A percentile compares a stretch with the other conserved stretches of the same genome.
Conservation (phyloP, 305 asterid species). For the Caryopteris hybrid region DNA sequence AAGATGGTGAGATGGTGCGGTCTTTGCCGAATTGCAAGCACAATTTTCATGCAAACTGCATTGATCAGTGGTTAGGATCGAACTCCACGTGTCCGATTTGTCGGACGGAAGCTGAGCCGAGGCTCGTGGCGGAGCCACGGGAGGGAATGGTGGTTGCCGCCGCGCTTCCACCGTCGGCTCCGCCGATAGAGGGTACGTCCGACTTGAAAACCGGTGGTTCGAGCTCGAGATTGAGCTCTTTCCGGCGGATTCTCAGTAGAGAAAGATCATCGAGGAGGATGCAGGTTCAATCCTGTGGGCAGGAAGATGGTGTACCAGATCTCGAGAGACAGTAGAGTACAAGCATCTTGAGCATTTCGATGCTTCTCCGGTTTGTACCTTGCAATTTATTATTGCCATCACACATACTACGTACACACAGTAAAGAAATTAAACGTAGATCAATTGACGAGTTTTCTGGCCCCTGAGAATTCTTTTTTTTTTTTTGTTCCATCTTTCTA, state of each 20-base stretch:
- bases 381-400: not conserved
- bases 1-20: constrained; percentile 59
- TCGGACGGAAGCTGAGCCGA: constrained; percentile 62
- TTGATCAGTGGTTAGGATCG: constrained; percentile 63
- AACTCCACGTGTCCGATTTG: constrained; percentile 76
- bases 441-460: not conserved
- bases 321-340: constrained; percentile 59
- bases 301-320: constrained; percentile 38
- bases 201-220: constrained; percentile 31
- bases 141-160: constrained; percentile 39
- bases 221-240: constrained; percentile 63
- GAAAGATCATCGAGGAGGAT: constrained; percentile 60
- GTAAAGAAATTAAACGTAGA: not conserved
- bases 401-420: not conserved
- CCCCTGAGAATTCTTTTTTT: not conserved
- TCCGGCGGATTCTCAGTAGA: constrained; percentile 57
- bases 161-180: constrained; percentile 35
- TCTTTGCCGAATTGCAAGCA: constrained; percentile 73
- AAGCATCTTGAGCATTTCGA: not conserved
- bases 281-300: constrained; percentile 38
- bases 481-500: too few relatives aligned
- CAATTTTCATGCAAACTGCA: constrained; percentile 66
- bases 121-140: constrained; percentile 43
- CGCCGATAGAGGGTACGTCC: constrained; percentile 28
- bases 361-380: constrained; percentile 18